Evolutionary conservation across 768 basidiomycete species (phyloP).

Genomic region (Kwoniella shandongensis): DNA sequence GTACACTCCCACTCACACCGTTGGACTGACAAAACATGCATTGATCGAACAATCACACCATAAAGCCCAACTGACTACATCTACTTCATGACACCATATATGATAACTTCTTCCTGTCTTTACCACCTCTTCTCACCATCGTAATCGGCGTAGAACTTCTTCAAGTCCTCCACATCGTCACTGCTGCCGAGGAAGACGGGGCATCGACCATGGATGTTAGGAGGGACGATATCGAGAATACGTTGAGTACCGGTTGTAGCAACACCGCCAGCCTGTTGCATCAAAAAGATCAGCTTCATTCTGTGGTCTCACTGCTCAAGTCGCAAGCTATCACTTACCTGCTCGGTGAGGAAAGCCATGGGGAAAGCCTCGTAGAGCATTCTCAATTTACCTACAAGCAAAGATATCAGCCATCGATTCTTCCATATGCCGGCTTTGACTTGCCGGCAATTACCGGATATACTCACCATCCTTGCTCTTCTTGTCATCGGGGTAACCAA

Average conservation of each 20-base stretch:
- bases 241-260: conserved; percentile 94
- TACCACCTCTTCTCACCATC: conserved; percentile 48
- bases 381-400: conserved; percentile 72
- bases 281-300: conserved; percentile 8
- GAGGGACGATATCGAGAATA: conserved; percentile 87
- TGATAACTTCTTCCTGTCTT: conserved; percentile 1
- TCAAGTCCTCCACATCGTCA: conserved; percentile 87
- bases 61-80: not conserved
- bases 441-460: not conserved
- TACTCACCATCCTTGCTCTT: conserved; percentile 72
- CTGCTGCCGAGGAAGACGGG: conserved; percentile 89
- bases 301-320: too few species aligned
- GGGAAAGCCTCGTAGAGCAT: conserved; percentile 97
- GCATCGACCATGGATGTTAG: conserved; percentile 83
- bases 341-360: conserved; percentile 92
- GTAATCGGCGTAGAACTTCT: conserved; percentile 70
- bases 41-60: too few species aligned
- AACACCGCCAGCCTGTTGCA: conserved; percentile 79
- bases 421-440: not conserved
- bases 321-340: too few species aligned
- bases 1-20: too few species aligned
- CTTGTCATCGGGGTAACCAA: conserved; percentile 97
- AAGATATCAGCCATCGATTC: not conserved
- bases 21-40: too few species aligned
- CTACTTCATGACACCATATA: not conserved